Conservation (phyloP, 345 rosid genomes). For the Pistacia integerrima region DNA sequence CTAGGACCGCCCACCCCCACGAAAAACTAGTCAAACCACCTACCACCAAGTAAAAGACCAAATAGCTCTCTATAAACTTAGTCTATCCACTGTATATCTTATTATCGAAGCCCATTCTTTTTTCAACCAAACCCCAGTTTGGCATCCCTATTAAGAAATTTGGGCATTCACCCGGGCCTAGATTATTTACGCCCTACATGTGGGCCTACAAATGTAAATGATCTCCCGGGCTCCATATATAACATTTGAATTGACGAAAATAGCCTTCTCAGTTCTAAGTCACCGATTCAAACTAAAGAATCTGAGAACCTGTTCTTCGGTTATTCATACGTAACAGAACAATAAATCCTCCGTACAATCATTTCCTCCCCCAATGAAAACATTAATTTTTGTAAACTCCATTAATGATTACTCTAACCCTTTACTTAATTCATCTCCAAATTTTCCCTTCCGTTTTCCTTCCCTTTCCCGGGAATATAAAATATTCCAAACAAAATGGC, state of each 20-base stretch:
- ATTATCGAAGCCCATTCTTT: too few species aligned
- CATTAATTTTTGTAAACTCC: conserved; percentile 25
- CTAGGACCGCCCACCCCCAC: too few species aligned
- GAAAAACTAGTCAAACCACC: too few species aligned
- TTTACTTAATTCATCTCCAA: conserved; percentile 20
- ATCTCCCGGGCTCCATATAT: too few species aligned
- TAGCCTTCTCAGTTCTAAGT: background rate
- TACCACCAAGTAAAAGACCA: too few species aligned
- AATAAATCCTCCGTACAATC: background rate
- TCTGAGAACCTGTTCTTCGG: background rate
- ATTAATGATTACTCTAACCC: conserved; percentile 15
- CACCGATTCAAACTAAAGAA: background rate
- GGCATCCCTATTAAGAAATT: too few species aligned
- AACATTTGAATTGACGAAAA: conserved; percentile 1
- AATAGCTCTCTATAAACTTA: too few species aligned
- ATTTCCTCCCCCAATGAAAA: conserved; percentile 27
- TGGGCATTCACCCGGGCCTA: too few species aligned
- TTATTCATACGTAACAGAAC: background rate
- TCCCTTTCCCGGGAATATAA: conserved; percentile 25
- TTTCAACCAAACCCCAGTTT: too few species aligned
- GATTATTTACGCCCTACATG: too few species aligned
- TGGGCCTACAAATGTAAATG: too few species aligned
- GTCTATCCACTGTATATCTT: too few species aligned
- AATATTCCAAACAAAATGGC: conserved; percentile 18
- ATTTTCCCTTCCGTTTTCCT: conserved; percentile 31